phyloP scores from a whole-genome alignment of 441 rosid genomes.

The Cnidoscolus chayamansa region DNA sequence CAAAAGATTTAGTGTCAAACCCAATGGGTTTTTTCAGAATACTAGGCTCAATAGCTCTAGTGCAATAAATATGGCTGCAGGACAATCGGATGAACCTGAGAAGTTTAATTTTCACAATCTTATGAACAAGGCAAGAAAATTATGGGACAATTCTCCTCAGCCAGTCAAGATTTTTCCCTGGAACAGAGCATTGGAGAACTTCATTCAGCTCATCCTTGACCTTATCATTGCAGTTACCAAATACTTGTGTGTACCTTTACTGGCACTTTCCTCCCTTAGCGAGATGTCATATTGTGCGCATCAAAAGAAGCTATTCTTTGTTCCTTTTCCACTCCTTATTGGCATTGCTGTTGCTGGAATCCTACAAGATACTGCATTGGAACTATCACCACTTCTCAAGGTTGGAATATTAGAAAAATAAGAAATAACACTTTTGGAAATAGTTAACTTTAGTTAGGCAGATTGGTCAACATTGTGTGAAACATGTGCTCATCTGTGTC shows the following conservation, averaged over 20 bases:
- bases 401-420: constrained; percentile 31
- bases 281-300: constrained; percentile 97
- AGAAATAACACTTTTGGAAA: constrained; percentile 17
- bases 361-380: constrained; percentile 52
- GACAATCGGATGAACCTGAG: constrained; percentile 58
- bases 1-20: constrained; percentile 22
- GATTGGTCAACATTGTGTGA: not conserved
- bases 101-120: constrained; percentile 44
- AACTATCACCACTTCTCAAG: constrained; percentile 71
- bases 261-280: constrained; percentile 68
- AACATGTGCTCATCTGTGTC: not conserved
- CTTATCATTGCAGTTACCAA: constrained; percentile 58
- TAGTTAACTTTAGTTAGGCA: not conserved
- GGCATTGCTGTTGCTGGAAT: constrained; percentile 61
- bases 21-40: constrained; percentile 25
- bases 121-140: constrained; percentile 42
- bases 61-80: constrained; percentile 58
- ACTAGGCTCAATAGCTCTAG: constrained; percentile 43
- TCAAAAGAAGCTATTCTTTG: constrained; percentile 59
- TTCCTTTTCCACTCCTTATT: constrained; percentile 65
- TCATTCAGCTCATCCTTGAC: constrained; percentile 69
- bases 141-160: constrained; percentile 65
- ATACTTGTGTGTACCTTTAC: constrained; percentile 57
- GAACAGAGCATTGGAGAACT: constrained; percentile 61
- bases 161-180: constrained; percentile 84